Percentiles rank a stretch among this genome's conserved stretches.
phyloP scores from a whole-genome alignment of 305 asterid genomes.

The Fraxinus sp. region DNA sequence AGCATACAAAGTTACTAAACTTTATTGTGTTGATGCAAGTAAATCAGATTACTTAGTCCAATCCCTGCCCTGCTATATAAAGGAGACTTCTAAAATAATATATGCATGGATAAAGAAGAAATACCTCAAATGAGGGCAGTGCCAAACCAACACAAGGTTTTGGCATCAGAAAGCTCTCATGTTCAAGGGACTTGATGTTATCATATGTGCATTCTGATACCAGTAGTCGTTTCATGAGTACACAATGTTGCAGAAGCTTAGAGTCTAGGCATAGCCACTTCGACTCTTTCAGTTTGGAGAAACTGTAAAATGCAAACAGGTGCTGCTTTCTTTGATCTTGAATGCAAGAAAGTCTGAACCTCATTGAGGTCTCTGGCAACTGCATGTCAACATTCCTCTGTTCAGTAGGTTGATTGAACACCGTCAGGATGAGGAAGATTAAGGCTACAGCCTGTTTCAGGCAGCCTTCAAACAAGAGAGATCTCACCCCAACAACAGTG shows the following conservation, averaged over 20 bases:
- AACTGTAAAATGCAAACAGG: constrained; percentile 64
- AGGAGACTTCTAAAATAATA: background rate
- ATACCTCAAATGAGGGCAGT: constrained; percentile 53
- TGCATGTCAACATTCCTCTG: constrained; percentile 43
- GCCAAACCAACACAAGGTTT: constrained; percentile 37
- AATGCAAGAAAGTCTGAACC: constrained; percentile 59
- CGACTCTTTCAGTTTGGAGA: constrained; percentile 56
- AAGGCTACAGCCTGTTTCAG: constrained; percentile 68
- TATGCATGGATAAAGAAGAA: constrained; percentile 9
- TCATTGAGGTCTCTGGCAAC: constrained; percentile 77
- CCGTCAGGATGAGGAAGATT: constrained; percentile 57
- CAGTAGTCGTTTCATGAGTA: constrained; percentile 56
- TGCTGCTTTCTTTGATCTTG: constrained; percentile 57
- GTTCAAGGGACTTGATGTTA: constrained; percentile 68
- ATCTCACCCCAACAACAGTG: constrained; percentile 69
- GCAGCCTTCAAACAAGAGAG: constrained; percentile 68
- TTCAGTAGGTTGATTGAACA: constrained; percentile 52
- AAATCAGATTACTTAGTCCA: background rate
- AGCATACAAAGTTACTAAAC: background rate
- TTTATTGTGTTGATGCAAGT: background rate
- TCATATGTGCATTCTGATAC: constrained; percentile 81
- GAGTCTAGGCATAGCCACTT: constrained; percentile 71
- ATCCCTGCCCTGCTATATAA: background rate
- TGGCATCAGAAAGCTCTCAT: constrained; percentile 31
- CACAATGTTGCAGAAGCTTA: constrained; percentile 61